These are phyloP conservation scores for Phaeotremella skinneri DNA, from an alignment of 768 basidiomycete species.

Conservation along the genomic window DNA sequence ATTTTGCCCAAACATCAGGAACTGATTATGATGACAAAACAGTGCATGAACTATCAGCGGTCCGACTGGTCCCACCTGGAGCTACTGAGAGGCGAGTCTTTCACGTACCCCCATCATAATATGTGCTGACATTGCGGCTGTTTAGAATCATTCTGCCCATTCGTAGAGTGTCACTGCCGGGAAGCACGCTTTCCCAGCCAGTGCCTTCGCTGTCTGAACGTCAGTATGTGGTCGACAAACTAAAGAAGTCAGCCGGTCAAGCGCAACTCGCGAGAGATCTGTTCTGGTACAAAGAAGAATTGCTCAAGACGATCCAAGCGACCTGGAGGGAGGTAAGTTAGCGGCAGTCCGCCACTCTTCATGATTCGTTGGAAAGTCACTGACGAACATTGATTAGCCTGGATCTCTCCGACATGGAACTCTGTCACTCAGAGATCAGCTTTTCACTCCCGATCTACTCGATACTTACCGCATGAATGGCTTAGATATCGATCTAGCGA, in stretches of 20 bases:
- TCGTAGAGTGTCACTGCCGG: conserved; percentile 64
- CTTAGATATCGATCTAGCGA: conserved; percentile 59
- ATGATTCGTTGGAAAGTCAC: background rate
- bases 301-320: conserved; percentile 67
- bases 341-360: background rate
- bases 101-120: conserved; percentile 52
- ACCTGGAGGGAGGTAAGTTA: conserved; percentile 81
- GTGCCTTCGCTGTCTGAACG: conserved; percentile 83
- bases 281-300: conserved; percentile 94
- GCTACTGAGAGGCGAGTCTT: conserved; percentile 73
- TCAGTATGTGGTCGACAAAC: conserved; percentile 84
- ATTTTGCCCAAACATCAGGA: background rate
- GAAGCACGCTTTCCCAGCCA: conserved; percentile 61
- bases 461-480: conserved; percentile 70
- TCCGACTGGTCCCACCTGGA: conserved; percentile 76
- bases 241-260: conserved; percentile 62
- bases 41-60: conserved; percentile 17
- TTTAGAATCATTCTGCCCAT: conserved; percentile 53
- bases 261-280: conserved; percentile 69
- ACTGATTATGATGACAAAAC: background rate
- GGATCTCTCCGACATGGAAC: conserved; percentile 74
- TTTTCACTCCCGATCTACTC: conserved; percentile 75
- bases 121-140: background rate
- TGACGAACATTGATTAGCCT: conserved; percentile 57
- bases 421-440: conserved; percentile 72